Conservation (phyloP, 164 flowering plant genomes). For the Chimonanthus praecox region DNA sequence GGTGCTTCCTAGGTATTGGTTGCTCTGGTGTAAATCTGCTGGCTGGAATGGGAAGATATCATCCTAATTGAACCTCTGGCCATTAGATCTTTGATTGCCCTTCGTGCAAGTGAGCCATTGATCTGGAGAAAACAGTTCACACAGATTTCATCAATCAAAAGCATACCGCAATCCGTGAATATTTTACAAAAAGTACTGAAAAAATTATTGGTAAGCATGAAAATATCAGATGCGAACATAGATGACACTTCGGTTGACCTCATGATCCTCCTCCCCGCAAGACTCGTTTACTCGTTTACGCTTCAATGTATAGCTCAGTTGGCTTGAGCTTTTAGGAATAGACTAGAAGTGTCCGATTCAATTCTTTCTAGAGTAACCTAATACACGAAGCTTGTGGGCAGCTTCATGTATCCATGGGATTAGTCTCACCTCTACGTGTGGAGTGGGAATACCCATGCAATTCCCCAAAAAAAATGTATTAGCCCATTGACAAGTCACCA, state of each 20-base stretch:
- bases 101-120: slow-evolving; percentile 27
- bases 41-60: slow-evolving; percentile 27
- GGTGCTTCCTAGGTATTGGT: slow-evolving; percentile 23
- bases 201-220: background rate
- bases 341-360: too few species aligned
- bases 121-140: slow-evolving; percentile 12
- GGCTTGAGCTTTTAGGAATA: too few species aligned
- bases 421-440: background rate
- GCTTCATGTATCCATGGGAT: too few species aligned
- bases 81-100: slow-evolving; percentile 33
- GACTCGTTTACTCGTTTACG: too few species aligned
- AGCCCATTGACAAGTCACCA: background rate
- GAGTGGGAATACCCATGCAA: background rate
- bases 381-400: too few species aligned
- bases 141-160: slow-evolving; percentile 2
- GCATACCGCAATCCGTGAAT: too few species aligned
- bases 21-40: slow-evolving; percentile 34
- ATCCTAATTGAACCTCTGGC: slow-evolving; percentile 28
- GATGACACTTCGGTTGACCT: background rate
- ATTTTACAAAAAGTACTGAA: background rate
- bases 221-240: too few species aligned
- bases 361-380: too few species aligned
- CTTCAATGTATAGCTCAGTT: too few species aligned
- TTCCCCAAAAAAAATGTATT: background rate
- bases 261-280: background rate